Conservation (phyloP, 192 early-diverging fungal species). For the Gonapodya sp. region DNA sequence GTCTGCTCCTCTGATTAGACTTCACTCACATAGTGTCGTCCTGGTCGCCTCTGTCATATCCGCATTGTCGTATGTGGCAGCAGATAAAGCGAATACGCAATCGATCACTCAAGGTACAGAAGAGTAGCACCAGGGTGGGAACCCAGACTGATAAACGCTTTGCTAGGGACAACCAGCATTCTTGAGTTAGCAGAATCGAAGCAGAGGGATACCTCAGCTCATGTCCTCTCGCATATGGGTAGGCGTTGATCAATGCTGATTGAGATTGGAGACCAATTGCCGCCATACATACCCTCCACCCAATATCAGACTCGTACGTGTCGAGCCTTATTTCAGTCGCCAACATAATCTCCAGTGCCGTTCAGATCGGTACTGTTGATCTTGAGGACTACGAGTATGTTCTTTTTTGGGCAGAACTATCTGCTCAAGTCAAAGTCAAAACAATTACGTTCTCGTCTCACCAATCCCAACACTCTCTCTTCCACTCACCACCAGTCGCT, state of each 20-base stretch:
- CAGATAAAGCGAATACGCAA: background rate
- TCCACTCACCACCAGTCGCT: conserved; percentile 1
- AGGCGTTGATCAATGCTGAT: background rate
- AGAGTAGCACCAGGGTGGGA: background rate
- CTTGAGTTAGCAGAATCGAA: background rate
- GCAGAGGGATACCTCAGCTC: conserved; percentile 1
- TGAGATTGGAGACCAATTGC: background rate
- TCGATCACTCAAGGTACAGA: background rate
- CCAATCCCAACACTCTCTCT: background rate
- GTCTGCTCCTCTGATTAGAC: background rate
- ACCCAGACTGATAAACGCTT: background rate
- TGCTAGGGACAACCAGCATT: background rate
- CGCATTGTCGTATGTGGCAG: conserved; percentile 1
- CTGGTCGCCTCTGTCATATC: conserved; percentile 1
- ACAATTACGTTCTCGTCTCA: background rate
- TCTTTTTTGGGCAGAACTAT: background rate
- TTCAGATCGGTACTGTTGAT: background rate
- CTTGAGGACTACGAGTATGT: background rate
- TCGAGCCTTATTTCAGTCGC: background rate
- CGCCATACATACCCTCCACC: conserved; percentile 1
- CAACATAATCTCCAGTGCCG: background rate
- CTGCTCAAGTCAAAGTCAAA: background rate
- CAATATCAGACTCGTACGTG: background rate
- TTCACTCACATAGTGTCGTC: background rate
- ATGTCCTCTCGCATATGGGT: background rate